Evolutionary conservation across 768 basidiomycete genomes (phyloP).

Genomic region (Tylopilus felleus): DNA sequence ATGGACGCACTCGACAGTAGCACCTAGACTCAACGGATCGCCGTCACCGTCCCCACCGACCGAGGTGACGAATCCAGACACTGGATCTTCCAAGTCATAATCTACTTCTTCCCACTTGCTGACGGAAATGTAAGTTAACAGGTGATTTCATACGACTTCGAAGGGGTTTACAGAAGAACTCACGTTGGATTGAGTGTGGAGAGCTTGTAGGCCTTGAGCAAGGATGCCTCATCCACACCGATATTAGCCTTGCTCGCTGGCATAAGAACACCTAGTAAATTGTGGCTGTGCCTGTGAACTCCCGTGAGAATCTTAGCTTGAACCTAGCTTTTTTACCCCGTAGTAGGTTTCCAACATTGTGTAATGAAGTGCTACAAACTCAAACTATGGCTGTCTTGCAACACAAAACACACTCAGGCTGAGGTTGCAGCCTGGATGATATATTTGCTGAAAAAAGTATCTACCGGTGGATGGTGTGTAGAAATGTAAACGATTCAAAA

Average conservation of each 20-base stretch:
- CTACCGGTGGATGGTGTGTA: no score
- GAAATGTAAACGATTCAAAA: no score
- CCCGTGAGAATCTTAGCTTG: no score
- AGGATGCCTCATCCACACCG: slow-evolving; percentile 71
- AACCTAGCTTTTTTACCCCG: no score
- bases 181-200: slow-evolving; percentile 76
- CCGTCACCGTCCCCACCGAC: slow-evolving; percentile 57
- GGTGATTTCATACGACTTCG: not conserved
- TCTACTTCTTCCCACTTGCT: slow-evolving; percentile 92
- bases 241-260: slow-evolving; percentile 55
- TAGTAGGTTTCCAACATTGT: no score
- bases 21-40: slow-evolving; percentile 79
- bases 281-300: not conserved
- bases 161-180: slow-evolving; percentile 5
- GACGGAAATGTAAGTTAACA: slow-evolving; percentile 5
- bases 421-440: no score
- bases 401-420: no score
- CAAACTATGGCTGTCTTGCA: no score
- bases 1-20: slow-evolving; percentile 49
- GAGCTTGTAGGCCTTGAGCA: slow-evolving; percentile 87
- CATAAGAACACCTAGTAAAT: slow-evolving; percentile 8
- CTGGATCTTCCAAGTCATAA: slow-evolving; percentile 74
- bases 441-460: no score
- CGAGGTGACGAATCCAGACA: slow-evolving; percentile 66
- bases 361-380: no score